phyloP scores from a whole-genome alignment of 202 grass and related monocot genomes.

The Panicum hallii region DNA sequence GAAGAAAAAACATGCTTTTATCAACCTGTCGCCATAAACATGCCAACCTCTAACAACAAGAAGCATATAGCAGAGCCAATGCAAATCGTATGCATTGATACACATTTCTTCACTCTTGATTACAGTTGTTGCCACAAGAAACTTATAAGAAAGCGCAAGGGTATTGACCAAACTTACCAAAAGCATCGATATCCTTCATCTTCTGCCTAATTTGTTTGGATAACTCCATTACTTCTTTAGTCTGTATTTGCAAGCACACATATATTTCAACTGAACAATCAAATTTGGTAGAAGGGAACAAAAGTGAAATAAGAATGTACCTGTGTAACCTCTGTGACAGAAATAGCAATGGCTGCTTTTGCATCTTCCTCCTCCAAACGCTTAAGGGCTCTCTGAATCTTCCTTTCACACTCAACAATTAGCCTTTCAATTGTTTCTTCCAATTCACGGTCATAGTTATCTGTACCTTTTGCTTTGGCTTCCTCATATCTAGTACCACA shows the following conservation, averaged over 20 bases:
- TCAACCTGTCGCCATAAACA: background rate
- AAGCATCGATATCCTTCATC: slow-evolving; percentile 76
- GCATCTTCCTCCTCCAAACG: slow-evolving; percentile 88
- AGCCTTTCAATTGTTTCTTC: slow-evolving; percentile 90
- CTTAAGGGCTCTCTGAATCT: slow-evolving; percentile 94
- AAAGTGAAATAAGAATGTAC: slow-evolving; percentile 53
- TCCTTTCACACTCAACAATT: slow-evolving; percentile 97
- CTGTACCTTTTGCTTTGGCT: slow-evolving; percentile 78
- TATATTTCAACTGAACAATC: slow-evolving; percentile 21
- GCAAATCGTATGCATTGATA: background rate
- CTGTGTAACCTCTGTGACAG: slow-evolving; percentile 85
- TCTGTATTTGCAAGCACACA: slow-evolving; percentile 56
- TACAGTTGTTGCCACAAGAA: background rate
- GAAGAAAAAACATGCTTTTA: background rate
- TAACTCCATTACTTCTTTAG: slow-evolving; percentile 70
- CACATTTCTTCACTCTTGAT: background rate
- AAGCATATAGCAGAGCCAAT: background rate
- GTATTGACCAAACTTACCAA: slow-evolving; percentile 65
- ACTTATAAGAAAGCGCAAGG: slow-evolving; percentile 17
- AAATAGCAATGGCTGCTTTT: slow-evolving; percentile 97
- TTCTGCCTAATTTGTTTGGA: slow-evolving; percentile 98
- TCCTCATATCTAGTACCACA: slow-evolving; percentile 83
- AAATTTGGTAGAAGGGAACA: slow-evolving; percentile 16
- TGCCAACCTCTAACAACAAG: slow-evolving; percentile 10
- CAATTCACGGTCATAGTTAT: slow-evolving; percentile 87